A percentile compares a stretch with the other conserved stretches of the same genome.
Conservation (phyloP, 2,329 filamentous ascomycete species). For the Calonectria honghensis region DNA sequence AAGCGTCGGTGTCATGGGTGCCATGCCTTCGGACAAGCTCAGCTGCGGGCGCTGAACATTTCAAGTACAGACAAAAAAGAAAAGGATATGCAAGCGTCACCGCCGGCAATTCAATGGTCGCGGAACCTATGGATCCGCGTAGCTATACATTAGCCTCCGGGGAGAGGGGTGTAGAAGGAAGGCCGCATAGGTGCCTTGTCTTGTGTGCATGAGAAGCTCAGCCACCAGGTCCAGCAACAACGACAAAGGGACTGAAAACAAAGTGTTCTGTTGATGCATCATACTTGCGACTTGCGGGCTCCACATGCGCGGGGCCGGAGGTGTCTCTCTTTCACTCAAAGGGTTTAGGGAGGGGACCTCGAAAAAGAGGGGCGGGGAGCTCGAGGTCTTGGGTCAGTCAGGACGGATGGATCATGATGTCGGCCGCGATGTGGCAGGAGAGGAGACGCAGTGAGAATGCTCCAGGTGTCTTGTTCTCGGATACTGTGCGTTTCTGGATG, state of each 20-base stretch:
- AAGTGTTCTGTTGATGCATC: constrained; percentile 25
- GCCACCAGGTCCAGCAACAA: not conserved
- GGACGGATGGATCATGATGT: constrained; percentile 15
- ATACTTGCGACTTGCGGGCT: constrained; percentile 2
- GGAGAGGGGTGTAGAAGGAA: not conserved
- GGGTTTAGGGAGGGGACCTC: not conserved
- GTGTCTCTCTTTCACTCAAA: not conserved
- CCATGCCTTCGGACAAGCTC: not conserved
- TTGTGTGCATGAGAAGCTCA: constrained; percentile 13
- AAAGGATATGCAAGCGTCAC: constrained; percentile 30
- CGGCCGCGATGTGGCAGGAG: constrained; percentile 2
- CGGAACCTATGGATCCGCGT: not conserved
- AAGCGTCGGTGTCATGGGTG: not conserved
- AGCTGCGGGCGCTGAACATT: not conserved
- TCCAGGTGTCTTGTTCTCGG: constrained; percentile 23
- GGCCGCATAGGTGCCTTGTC: constrained; percentile 1
- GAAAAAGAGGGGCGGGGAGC: constrained; percentile 33
- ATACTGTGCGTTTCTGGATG: not conserved
- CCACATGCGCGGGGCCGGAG: constrained; percentile 24
- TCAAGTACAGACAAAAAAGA: not conserved
- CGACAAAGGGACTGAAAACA: constrained; percentile 1
- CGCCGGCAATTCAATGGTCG: constrained; percentile 35
- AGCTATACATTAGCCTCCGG: not conserved
- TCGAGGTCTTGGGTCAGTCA: not conserved
- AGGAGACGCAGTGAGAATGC: constrained; percentile 16